Evolutionary conservation across 2,329 filamentous ascomycete species (phyloP).

Genomic region (Pyrenochaeta sp.): DNA sequence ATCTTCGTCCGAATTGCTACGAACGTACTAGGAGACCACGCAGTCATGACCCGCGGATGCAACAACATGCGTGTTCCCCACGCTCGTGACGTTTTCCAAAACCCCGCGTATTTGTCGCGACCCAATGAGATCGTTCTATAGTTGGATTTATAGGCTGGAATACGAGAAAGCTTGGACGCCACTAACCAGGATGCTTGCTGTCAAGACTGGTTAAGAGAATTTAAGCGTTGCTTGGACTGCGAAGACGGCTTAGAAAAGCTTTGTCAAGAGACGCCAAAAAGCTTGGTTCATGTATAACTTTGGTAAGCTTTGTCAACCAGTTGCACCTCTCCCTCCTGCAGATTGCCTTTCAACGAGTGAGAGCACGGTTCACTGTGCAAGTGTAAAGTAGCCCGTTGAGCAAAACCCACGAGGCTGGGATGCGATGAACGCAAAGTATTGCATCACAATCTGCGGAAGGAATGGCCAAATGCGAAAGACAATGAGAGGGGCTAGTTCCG

Average conservation of each 20-base stretch:
- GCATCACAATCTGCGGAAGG: too few relatives aligned
- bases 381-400: too few relatives aligned
- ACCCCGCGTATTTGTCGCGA: conserved; percentile 3
- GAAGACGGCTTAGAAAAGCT: conserved; percentile 18
- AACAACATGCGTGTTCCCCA: neutral
- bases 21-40: neutral
- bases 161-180: conserved; percentile 1
- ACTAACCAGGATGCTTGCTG: conserved; percentile 3
- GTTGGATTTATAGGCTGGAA: neutral
- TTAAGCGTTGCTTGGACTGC: conserved; percentile 25
- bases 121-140: conserved; percentile 6
- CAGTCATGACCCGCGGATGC: conserved; percentile 9
- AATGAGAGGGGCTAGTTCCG: too few relatives aligned
- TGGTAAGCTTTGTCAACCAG: neutral
- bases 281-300: conserved; percentile 15
- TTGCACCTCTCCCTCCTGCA: too few relatives aligned
- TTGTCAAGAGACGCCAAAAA: conserved; percentile 22
- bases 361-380: too few relatives aligned
- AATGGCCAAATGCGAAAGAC: too few relatives aligned
- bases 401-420: too few relatives aligned
- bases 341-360: too few relatives aligned
- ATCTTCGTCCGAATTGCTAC: conserved; percentile 1
- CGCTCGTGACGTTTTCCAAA: conserved; percentile 24
- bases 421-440: too few relatives aligned
- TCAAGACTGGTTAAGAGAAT: conserved; percentile 18